Base-by-base conservation (phyloP, 2,329 filamentous ascomycete species). In the Aureobasidium sp. region DNA sequence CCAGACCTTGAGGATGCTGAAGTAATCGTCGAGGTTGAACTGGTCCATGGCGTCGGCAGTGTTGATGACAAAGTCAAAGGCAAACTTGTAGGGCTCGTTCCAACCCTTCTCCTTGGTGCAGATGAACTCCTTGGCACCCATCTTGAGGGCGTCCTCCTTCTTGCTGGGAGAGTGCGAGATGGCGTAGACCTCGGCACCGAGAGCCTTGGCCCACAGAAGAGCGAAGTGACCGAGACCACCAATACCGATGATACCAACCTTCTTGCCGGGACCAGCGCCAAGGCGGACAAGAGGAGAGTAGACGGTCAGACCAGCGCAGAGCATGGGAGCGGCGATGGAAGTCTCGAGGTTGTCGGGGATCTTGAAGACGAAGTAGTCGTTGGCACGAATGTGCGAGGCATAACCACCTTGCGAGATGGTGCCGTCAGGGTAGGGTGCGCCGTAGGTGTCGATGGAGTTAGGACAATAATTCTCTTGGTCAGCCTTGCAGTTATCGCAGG, bases 241-340 rank as follows among this genome's bases (percentile, higher is more conserved):
- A 37, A 74, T 76, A 58, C 88, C 88, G 9, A 90, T 83, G 63
- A 92, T 83, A 38, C 82, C 88, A 23, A 91, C 84, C 76, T 89
- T 90, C 78, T 89, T 90, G 64, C 90, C 89, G 0, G 87, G 87
- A 0, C 88, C 88, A 62, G 82, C 81, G 23, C 88, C 88, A 69
- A 91, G 85, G 51, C 89, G 82, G 64, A 89, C 85, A 15, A 95
- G 79, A 1, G 90, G 90, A 62, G 83, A 87, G 77, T 85, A 95
- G 62, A 85, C 84, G 3, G 90, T 95, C 65, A 95, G 79, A 64
- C 90, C 90, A 42, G 89, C 90, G 74, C 90, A 95, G 66, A 94
- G 81, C 64, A 65, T 65, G 10, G 88, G 88, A 1, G 89, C 90
- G 1, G 86, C 88, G 54, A 85, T 74, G 25, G 71, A 71, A 61